Evolutionary conservation across 1,284 basidiomycete species (phyloP), one percentile per base, ranked within the genome.

Genomic region (Ceratobasidium sp.): DNA sequence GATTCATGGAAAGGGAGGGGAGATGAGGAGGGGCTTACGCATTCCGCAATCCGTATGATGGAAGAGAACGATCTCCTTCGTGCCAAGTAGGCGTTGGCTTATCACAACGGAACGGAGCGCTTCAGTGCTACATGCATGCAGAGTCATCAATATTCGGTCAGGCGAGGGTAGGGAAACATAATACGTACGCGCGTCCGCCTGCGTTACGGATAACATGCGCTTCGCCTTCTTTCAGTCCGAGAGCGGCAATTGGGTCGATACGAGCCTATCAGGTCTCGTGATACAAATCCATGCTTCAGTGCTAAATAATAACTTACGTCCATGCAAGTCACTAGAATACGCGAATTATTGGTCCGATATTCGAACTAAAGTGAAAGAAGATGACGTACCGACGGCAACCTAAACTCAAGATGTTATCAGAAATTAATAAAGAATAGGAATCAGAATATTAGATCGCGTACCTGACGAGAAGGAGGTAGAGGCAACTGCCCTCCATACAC

Each of bases 41-140:
- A 92, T 91, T 62, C 90, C 90, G 79, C 91, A 91, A 69, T 86
- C 88, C 2, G 89, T 90, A 80, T 91, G 90, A 80, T 88, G 89
- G 80, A 90, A 88, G 48, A 92, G 82, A 3, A 89, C 88, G 66
- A 91, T 87, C 81, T 91, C 89, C 50, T 86, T 86, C 9, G 90
- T 91, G 19, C 89, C 89, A 24, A 91, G 85, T 2, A 91, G 85
- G 57, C 89, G 88, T 79, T 91, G 90, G 31, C 90, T 91, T 77
- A 91, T 87, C 57, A 92, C 83, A 78, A 92, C 85, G 80, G 87
- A 89, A 19, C 90, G 86, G n/a, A 92, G 78, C 1, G 89, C 88
- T 51, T 91, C 90, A 76, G 86, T 85, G 27, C 89, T 90, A 47
- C 19, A 36, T 7, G 48, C n/a, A n/a, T n/a, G n/a, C n/a, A n/a